Evolutionary conservation across 345 rosid species (phyloP).

Genomic region (Brassica nigra): DNA sequence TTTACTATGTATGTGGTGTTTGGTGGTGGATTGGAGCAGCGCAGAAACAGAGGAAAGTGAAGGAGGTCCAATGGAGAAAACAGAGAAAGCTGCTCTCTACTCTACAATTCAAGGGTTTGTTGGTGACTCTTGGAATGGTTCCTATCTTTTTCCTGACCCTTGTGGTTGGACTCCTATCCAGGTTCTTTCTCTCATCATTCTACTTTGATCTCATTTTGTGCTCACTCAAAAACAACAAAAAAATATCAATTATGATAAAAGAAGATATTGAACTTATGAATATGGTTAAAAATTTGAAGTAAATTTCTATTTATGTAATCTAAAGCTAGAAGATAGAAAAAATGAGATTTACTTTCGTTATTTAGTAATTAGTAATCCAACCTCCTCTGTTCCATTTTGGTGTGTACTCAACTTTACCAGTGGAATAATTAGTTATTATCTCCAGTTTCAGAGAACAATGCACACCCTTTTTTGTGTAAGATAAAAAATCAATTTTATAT

Average conservation of each 20-base stretch:
- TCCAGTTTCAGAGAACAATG: not conserved
- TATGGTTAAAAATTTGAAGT: not conserved
- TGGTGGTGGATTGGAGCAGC: slow-evolving; percentile 39
- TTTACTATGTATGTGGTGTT: slow-evolving; percentile 45
- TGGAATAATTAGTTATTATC: not conserved
- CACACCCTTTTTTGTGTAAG: slow-evolving; percentile 1
- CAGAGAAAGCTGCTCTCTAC: slow-evolving; percentile 70
- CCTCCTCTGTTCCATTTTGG: slow-evolving; percentile 9
- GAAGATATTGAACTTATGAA: not conserved
- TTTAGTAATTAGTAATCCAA: not conserved
- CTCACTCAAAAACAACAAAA: slow-evolving; percentile 11
- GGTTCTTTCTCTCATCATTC: slow-evolving; percentile 45
- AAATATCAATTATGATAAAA: not conserved
- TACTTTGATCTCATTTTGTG: slow-evolving; percentile 8
- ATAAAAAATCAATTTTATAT: not conserved
- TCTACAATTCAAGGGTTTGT: slow-evolving; percentile 82
- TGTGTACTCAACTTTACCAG: not conserved
- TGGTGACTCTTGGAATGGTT: slow-evolving; percentile 89
- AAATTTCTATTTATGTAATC: slow-evolving; percentile 9
- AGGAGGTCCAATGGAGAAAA: slow-evolving; percentile 72
- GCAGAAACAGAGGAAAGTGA: slow-evolving; percentile 50
- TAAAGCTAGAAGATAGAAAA: slow-evolving; percentile 13
- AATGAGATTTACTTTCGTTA: not conserved
- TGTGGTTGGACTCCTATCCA: slow-evolving; percentile 98
- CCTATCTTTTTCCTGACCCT: slow-evolving; percentile 92